Evolutionary conservation across 2,329 filamentous ascomycete genomes (phyloP), one percentile per base, ranked within the genome.

Genomic region (Pseudogymnoascus sp.): DNA sequence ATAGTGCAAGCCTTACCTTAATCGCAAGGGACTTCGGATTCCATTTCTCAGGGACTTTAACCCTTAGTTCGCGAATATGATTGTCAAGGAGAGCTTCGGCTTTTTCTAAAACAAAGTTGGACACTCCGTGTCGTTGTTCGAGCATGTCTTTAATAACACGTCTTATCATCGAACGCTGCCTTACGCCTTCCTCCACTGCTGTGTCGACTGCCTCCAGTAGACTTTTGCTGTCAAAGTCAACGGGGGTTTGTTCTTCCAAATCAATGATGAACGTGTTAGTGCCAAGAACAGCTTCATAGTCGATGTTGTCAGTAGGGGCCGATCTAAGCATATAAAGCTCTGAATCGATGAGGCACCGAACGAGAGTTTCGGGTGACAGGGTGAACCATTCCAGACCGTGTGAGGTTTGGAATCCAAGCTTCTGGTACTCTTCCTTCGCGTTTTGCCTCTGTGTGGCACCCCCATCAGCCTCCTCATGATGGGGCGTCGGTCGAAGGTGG

Each of bases 71-170:
- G 50, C 28, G 28, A 34, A 56, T 56, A 28, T 34, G 12, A 34
- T 34, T 34, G 8, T 56, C 50, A 34, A 56, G 50, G 50, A 56
- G 50, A 56, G 50, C 50, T 11, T 56, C 50, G 2, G 28, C 50
- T 14, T 56, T 12, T 56, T 56, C 50, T 8, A 56, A 16, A 56
- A 34, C 50, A 21, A 28, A 18, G 6, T 21, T 56, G 5, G 25
- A 18, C 28, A 56, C 50, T 21, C 5, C 50, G n/a, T 56, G 50
- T 34, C 50, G 50, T 34, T 34, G 50, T 56, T 34, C 50, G 34
- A 56, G 28, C 50, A 34, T 56, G 50, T 56, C 50, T 34, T 34
- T 56, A 34, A 56, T 56, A 21, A 56, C 50, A 56, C 50, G 28
- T 34, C 50, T 34, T 34, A 56, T 56, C 50, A 56, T 34, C 8